These are phyloP conservation scores for Podospora appendiculata DNA, from an alignment of 495 filamentous ascomycete genomes.

Conservation along the genomic window DNA sequence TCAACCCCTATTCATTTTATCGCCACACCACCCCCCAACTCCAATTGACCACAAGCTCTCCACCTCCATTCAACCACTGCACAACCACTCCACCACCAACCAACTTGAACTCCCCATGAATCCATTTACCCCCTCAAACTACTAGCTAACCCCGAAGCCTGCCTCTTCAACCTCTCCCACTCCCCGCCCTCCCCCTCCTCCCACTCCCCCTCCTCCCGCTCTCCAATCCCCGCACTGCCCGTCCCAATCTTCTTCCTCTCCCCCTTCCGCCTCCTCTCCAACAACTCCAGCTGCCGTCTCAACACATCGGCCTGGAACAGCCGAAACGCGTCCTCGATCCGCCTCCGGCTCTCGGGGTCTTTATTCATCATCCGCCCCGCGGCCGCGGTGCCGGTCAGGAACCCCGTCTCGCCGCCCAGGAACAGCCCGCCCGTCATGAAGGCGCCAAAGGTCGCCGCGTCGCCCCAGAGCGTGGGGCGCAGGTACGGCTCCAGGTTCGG, in stretches of 20 bases:
- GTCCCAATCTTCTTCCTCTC: background rate
- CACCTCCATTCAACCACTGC: no score
- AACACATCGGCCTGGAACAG: constrained; percentile 55
- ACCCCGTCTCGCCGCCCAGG: constrained; percentile 55
- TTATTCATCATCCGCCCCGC: constrained; percentile 42
- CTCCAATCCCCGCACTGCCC: background rate
- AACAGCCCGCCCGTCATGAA: constrained; percentile 54
- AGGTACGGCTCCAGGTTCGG: constrained; percentile 53
- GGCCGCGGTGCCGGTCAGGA: constrained; percentile 46
- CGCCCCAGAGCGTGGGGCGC: constrained; percentile 49
- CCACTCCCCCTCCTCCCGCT: background rate
- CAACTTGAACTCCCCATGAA: background rate
- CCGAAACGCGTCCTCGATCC: constrained; percentile 59
- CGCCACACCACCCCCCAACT: no score
- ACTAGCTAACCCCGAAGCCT: background rate
- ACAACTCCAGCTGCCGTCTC: constrained; percentile 44
- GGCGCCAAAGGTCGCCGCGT: constrained; percentile 56
- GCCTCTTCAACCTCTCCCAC: background rate
- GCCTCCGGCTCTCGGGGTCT: constrained; percentile 45
- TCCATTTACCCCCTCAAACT: background rate
- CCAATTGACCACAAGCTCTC: no score
- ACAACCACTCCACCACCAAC: no score
- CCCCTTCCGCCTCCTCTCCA: constrained; percentile 34
- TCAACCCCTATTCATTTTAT: no score
- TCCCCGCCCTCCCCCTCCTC: background rate